Percentiles rank a stretch among this genome's conserved stretches.
These are phyloP conservation scores for Nepenthes alata DNA, from an alignment of 179 eudicot genomes.

Conservation along the genomic window DNA sequence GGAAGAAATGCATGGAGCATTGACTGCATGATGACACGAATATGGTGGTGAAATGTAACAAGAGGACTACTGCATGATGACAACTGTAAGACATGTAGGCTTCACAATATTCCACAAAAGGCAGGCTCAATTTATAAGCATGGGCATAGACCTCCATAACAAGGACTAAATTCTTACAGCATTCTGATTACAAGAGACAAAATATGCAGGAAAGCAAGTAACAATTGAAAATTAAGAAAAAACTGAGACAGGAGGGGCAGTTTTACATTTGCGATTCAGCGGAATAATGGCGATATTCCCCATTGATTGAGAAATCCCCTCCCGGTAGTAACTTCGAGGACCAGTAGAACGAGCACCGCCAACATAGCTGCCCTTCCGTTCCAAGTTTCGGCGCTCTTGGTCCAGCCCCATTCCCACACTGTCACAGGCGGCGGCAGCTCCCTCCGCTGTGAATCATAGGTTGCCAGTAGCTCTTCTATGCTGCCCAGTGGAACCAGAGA, in stretches of 20 bases:
- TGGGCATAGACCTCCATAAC: too few species aligned
- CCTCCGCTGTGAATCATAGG: slow-evolving; percentile 87
- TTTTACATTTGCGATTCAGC: slow-evolving; percentile 13
- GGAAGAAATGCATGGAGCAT: too few species aligned
- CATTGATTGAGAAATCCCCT: slow-evolving; percentile 92
- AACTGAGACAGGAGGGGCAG: not conserved
- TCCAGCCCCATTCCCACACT: slow-evolving; percentile 98
- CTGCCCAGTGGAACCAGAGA: slow-evolving; percentile 98
- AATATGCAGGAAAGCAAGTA: too few species aligned
- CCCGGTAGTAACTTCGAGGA: slow-evolving; percentile 85
- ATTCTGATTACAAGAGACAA: too few species aligned
- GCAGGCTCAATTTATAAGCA: too few species aligned
- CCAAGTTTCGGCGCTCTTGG: slow-evolving; percentile 99
- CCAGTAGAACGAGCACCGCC: slow-evolving; percentile 72
- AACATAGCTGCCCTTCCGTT: slow-evolving; percentile 96
- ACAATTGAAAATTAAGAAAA: too few species aligned
- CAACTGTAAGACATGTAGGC: too few species aligned
- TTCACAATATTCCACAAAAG: too few species aligned
- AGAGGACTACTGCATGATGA: too few species aligned
- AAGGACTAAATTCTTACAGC: too few species aligned
- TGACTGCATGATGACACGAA: too few species aligned
- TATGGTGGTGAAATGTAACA: too few species aligned
- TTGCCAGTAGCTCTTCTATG: slow-evolving; percentile 88
- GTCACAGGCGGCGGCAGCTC: slow-evolving; percentile 88
- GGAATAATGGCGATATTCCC: slow-evolving; percentile 62